Conservation (phyloP, 495 filamentous ascomycete genomes). For the Clavariopsis aquatica region DNA sequence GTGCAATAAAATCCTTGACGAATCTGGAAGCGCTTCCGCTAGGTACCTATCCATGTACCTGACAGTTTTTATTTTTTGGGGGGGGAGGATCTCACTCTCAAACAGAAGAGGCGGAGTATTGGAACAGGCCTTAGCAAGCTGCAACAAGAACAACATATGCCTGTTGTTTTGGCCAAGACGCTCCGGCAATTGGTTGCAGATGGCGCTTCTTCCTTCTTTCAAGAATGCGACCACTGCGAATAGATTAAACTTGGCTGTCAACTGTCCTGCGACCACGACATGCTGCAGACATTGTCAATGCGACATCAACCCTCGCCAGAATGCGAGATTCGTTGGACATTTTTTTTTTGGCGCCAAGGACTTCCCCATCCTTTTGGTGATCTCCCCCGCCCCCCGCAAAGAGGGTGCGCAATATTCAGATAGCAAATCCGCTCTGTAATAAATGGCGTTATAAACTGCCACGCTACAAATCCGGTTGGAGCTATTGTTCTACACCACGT, state of each 20-base stretch:
- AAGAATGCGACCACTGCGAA: conserved; percentile 46
- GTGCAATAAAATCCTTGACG: too few relatives aligned
- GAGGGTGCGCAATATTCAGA: conserved; percentile 53
- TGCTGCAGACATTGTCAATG: conserved; percentile 50
- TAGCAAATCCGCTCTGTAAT: conserved; percentile 51
- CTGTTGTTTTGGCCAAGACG: conserved; percentile 31
- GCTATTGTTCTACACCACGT: conserved; percentile 51
- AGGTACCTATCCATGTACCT: too few relatives aligned
- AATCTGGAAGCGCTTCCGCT: too few relatives aligned
- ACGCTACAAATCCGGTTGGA: conserved; percentile 19
- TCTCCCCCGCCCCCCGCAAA: conserved; percentile 48
- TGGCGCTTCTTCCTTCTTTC: background rate
- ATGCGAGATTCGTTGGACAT: conserved; percentile 57
- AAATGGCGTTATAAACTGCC: conserved; percentile 39
- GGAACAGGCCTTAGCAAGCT: too few relatives aligned
- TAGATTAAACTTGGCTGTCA: conserved; percentile 54
- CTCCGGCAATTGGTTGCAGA: conserved; percentile 28
- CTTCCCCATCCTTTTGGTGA: conserved; percentile 55
- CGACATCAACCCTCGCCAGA: conserved; percentile 40
- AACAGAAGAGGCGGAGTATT: too few relatives aligned
- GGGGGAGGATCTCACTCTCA: too few relatives aligned
- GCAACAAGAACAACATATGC: conserved; percentile 12
- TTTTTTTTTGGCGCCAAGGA: conserved; percentile 53
- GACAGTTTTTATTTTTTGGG: too few relatives aligned
- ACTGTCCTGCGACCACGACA: conserved; percentile 50